Evolutionary conservation across 2,329 filamentous ascomycete genomes (phyloP).

Genomic region (Monosporascus sp.): DNA sequence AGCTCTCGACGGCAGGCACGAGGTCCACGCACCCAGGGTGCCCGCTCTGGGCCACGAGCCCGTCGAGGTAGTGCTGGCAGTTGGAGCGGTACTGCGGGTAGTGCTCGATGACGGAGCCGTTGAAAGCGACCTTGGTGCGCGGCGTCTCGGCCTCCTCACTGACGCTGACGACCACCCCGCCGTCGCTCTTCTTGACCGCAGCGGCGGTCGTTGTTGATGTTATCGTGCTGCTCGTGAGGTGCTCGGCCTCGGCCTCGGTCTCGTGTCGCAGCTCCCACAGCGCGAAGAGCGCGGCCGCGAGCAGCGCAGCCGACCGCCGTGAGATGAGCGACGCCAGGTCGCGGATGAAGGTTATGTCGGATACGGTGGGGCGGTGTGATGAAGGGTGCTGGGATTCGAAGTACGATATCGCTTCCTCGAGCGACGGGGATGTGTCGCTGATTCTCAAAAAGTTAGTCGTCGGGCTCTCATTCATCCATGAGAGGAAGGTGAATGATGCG

Average conservation of each 20-base stretch:
- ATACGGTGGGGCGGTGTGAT: constrained; percentile 19
- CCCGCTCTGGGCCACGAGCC: constrained; percentile 42
- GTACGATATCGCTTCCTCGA: constrained; percentile 38
- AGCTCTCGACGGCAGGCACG: constrained; percentile 67
- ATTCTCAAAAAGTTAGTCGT: background rate
- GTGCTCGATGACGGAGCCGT: constrained; percentile 73
- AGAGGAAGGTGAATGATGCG: background rate
- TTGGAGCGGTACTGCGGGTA: constrained; percentile 62
- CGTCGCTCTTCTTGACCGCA: constrained; percentile 20
- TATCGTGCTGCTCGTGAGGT: constrained; percentile 15
- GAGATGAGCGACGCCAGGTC: constrained; percentile 50
- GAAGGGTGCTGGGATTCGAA: constrained; percentile 46
- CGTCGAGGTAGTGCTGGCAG: constrained; percentile 60
- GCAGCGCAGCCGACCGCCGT: constrained; percentile 52
- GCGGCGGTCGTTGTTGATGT: background rate
- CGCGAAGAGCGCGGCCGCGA: constrained; percentile 53
- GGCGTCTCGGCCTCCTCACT: constrained; percentile 38
- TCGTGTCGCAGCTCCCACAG: constrained; percentile 53
- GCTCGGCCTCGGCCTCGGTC: constrained; percentile 35
- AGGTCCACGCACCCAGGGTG: constrained; percentile 47
- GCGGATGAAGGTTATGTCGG: constrained; percentile 48
- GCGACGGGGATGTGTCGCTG: constrained; percentile 39
- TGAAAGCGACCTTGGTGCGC: constrained; percentile 64
- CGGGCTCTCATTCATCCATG: background rate
- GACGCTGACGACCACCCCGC: constrained; percentile 24